Percentiles rank a stretch among this genome's conserved stretches.
Evolutionary conservation across 805 yeast genomes (phyloP).

Genomic region (Metschnikowia koreensis): DNA sequence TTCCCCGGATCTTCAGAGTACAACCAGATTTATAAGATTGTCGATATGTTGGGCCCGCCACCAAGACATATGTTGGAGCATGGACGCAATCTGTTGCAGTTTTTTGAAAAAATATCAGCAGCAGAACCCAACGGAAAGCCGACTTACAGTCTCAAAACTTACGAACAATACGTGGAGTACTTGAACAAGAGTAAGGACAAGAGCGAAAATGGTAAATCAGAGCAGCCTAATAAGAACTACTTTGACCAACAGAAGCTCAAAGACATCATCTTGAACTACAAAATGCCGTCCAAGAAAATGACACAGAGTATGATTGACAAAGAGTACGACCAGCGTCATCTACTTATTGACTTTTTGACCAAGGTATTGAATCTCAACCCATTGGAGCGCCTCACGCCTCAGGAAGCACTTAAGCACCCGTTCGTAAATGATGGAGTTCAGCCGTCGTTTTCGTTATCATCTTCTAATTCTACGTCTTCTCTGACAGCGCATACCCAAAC

Average conservation of each 20-base stretch:
- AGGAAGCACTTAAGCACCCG: slow-evolving; percentile 90
- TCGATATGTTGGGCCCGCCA: slow-evolving; percentile 79
- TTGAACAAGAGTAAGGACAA: slow-evolving; percentile 27
- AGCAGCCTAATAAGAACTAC: slow-evolving; percentile 82
- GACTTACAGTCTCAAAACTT: slow-evolving; percentile 31
- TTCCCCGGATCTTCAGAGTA: slow-evolving; percentile 95
- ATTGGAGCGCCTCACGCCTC: slow-evolving; percentile 94
- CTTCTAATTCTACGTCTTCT: slow-evolving; percentile 2
- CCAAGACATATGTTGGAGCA: slow-evolving; percentile 96
- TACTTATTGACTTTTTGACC: slow-evolving; percentile 71
- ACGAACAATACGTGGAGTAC: slow-evolving; percentile 36
- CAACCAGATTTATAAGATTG: slow-evolving; percentile 81
- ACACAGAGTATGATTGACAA: slow-evolving; percentile 54
- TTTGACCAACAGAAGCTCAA: slow-evolving; percentile 62
- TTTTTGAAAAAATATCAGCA: slow-evolving; percentile 48
- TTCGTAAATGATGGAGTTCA: slow-evolving; percentile 52
- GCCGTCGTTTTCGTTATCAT: neutral
- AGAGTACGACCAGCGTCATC: slow-evolving; percentile 69
- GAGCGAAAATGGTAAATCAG: slow-evolving; percentile 40
- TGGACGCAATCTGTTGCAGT: slow-evolving; percentile 80
- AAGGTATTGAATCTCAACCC: slow-evolving; percentile 86
- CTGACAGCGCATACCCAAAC: slow-evolving; percentile 7
- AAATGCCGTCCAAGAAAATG: slow-evolving; percentile 60
- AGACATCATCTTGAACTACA: slow-evolving; percentile 76
- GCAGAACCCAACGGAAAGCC: slow-evolving; percentile 27